Base-by-base conservation (phyloP, 1,284 basidiomycete species). In the Cystobasidiaceae sp. region DNA sequence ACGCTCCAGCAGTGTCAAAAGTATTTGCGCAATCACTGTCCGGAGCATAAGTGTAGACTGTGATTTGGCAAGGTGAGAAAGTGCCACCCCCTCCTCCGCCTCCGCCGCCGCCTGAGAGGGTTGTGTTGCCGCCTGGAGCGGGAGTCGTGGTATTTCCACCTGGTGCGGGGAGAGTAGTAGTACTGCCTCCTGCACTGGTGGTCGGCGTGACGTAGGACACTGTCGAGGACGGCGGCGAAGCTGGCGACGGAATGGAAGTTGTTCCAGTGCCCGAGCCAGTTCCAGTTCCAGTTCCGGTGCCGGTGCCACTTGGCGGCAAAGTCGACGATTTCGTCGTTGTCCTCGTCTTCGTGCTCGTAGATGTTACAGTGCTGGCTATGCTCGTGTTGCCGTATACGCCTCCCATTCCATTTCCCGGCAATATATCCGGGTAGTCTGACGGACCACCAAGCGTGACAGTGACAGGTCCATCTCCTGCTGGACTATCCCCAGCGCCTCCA, bases 1-100 rank as follows among this genome's bases (percentile, higher is more conserved):
- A 56, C 17, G 54, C 54, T 28, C 54, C 54, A 17, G 15, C 21
- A 30, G 34, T 39, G 21, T 56, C 37, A 21, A 34, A 56, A 5
- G 34, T 41, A 43, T 56, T 25, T 3, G 15, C 32, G 21, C 54
- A 56, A 19, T 21, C 19, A 6, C 23, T 8, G 19, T 17, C 17
- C 32, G 41, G 34, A 28, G 33, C 54, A 13, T 43, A 56, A 13
- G 39, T 56, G n/a, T 56, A 56, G 17, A 56, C 54, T 44, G 54
- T 34, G 32, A 56, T 44, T 44, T 41, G 39, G 32, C 54, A 56
- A n/a, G 23, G 21, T 56, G 32, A 11, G 19, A 56, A 23, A 25
- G 4, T 41, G 33, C n/a, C 11, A 46, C 2, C 43, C 5, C 9
- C 15, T 37, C 8, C 21, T 25, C 15, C 19, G 32, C 19, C 17